phyloP scores from a whole-genome alignment of 345 rosid genomes.

The Kandelia obovata region DNA sequence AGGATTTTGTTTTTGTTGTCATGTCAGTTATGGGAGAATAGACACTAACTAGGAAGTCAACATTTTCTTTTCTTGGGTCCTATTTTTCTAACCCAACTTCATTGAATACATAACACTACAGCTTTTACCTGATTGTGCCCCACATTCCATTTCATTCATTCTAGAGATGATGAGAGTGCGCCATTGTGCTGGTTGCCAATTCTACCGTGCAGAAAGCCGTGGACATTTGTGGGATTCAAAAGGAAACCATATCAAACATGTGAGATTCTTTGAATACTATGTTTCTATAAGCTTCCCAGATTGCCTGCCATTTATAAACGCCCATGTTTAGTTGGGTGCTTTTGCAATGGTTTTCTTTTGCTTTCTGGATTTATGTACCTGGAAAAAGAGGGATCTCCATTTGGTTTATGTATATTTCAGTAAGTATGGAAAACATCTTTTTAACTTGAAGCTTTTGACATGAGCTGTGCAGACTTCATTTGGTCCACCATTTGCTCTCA shows the following conservation, averaged over 20 bases:
- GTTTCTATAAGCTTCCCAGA: not conserved
- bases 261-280: constrained; percentile 24
- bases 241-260: constrained; percentile 72
- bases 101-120: constrained; percentile 29
- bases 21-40: not conserved
- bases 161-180: constrained; percentile 61
- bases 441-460: constrained; percentile 4
- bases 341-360: not conserved
- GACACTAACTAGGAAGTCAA: not conserved
- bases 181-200: constrained; percentile 85
- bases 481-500: constrained; percentile 85
- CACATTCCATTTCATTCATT: constrained; percentile 69
- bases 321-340: not conserved
- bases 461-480: constrained; percentile 51
- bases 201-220: constrained; percentile 78
- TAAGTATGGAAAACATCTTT: not conserved
- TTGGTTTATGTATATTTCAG: not conserved
- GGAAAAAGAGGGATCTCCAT: constrained; percentile 4
- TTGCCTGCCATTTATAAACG: not conserved
- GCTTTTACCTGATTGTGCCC: constrained; percentile 95
- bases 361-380: not conserved
- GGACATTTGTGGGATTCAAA: constrained; percentile 68
- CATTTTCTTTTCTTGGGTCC: not conserved
- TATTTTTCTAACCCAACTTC: not conserved
- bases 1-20: not conserved